These are phyloP conservation scores for Ganoderma boninense DNA, from an alignment of 1,284 basidiomycete species.

Conservation along the genomic window DNA sequence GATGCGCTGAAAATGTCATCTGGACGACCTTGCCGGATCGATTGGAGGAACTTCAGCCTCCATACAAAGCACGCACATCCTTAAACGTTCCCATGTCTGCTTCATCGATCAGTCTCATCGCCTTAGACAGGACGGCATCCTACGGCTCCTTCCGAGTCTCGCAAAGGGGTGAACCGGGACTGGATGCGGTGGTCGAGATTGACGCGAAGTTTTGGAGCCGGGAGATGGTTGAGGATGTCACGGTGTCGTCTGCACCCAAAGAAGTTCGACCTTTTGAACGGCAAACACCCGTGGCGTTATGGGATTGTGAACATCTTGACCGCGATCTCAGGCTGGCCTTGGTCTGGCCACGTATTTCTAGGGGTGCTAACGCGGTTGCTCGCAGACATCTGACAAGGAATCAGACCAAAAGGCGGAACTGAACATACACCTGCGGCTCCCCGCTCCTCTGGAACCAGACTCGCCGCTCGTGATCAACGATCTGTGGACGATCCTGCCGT, in stretches of 20 bases:
- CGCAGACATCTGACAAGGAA: background rate
- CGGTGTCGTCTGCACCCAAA: background rate
- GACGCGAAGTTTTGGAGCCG: background rate
- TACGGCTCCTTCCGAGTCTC: conserved; percentile 1
- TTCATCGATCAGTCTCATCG: background rate
- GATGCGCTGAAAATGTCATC: background rate
- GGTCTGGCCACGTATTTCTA: background rate
- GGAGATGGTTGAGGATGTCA: background rate
- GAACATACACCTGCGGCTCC: background rate
- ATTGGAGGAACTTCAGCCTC: background rate
- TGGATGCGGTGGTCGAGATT: background rate
- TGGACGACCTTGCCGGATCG: background rate
- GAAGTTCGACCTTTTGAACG: background rate
- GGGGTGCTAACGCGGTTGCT: background rate
- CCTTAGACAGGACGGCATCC: background rate
- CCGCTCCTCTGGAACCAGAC: background rate
- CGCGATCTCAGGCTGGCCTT: background rate
- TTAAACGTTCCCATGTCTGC: background rate
- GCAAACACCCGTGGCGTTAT: background rate
- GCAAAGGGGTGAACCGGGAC: background rate
- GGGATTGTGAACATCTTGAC: background rate
- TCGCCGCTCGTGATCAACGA: background rate
- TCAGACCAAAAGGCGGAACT: background rate
- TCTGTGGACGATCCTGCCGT: background rate
- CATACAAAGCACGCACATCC: background rate